Conservation (phyloP, 164 flowering plant genomes). For the Vitis cinerea region DNA sequence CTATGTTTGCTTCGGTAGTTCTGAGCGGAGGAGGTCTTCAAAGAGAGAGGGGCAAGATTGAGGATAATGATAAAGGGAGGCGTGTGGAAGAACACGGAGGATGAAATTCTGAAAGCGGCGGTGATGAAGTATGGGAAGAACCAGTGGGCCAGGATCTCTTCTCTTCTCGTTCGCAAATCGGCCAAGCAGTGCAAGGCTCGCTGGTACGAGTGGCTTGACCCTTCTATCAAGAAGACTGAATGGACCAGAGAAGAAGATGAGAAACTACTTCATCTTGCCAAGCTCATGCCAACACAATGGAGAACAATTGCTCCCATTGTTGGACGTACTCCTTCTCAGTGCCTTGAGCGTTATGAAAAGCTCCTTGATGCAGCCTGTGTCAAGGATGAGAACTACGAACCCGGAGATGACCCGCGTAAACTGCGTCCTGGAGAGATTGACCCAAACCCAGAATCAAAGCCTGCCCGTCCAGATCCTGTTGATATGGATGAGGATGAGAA, state of each 20-base stretch:
- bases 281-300: slow-evolving; percentile 99
- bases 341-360: slow-evolving; percentile 95
- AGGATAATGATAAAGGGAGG: slow-evolving; percentile 99
- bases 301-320: slow-evolving; percentile 98
- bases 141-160: slow-evolving; percentile 97
- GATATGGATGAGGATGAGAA: slow-evolving; percentile 99
- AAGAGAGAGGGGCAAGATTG: slow-evolving; percentile 54
- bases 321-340: slow-evolving; percentile 93
- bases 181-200: slow-evolving; percentile 98
- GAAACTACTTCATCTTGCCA: slow-evolving; percentile 92
- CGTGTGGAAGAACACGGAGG: slow-evolving; percentile 99
- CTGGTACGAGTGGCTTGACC: slow-evolving; percentile 99
- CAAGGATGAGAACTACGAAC: slow-evolving; percentile 90
- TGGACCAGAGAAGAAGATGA: slow-evolving; percentile 99
- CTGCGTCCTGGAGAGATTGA: slow-evolving; percentile 97
- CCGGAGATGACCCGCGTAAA: slow-evolving; percentile 91
- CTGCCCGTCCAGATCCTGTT: slow-evolving; percentile 98
- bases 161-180: slow-evolving; percentile 88
- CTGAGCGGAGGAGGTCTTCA: neutral
- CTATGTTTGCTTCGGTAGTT: too few relatives aligned
- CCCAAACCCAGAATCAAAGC: slow-evolving; percentile 96
- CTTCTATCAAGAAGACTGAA: slow-evolving; percentile 98
- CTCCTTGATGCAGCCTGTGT: slow-evolving; percentile 97
- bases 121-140: slow-evolving; percentile 99
- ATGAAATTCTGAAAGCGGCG: slow-evolving; percentile 94